Conservation (phyloP, 2,329 filamentous ascomycete genomes). For the Aspergillus phoenicis region DNA sequence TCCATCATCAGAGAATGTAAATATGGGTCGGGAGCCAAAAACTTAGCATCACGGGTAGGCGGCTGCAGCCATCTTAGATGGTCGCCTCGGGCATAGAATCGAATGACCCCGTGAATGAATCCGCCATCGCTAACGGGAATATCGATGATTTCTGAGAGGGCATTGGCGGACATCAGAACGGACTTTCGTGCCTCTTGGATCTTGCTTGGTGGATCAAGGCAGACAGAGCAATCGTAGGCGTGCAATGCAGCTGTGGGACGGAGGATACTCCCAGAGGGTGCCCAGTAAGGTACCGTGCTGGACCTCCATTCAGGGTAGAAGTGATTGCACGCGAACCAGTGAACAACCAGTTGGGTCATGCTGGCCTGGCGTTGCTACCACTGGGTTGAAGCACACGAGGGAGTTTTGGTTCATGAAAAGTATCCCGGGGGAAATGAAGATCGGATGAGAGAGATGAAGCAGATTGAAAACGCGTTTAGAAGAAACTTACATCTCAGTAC, state of each 20-base stretch:
- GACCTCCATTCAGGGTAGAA: neutral
- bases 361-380: neutral
- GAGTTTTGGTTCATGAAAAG: neutral
- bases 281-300: neutral
- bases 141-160: slow-evolving; percentile 10
- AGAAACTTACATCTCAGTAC: too few species aligned
- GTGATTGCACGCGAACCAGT: slow-evolving; percentile 15
- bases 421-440: too few species aligned
- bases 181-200: neutral
- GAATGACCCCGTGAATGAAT: slow-evolving; percentile 9
- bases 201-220: neutral
- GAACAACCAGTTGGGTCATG: slow-evolving; percentile 13
- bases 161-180: slow-evolving; percentile 2
- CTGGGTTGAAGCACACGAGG: neutral
- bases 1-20: neutral
- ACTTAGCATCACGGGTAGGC: neutral
- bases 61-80: slow-evolving; percentile 15
- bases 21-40: neutral
- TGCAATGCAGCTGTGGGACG: slow-evolving; percentile 1
- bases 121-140: neutral
- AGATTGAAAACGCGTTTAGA: too few species aligned
- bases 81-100: slow-evolving; percentile 19
- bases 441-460: too few species aligned
- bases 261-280: neutral
- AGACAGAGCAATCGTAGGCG: slow-evolving; percentile 8